Evolutionary conservation across 2,329 filamentous ascomycete species (phyloP), one percentile per base, ranked within the genome.

Genomic region (Didymella keratinophila): DNA sequence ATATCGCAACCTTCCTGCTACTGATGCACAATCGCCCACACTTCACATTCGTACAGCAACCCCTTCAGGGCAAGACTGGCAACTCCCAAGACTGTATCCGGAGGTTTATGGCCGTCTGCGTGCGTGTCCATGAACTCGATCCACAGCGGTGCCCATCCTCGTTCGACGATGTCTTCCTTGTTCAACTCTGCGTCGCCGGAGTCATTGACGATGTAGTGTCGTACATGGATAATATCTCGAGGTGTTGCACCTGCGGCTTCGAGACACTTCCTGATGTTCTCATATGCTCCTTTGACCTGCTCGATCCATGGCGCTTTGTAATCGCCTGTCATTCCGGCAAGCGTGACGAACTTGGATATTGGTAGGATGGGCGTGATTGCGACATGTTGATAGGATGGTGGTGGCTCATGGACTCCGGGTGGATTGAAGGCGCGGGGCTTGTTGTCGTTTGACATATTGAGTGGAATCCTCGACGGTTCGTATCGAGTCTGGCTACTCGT

Each of bases 1-100:
- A 12, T 8, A 2, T 14, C 14, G 8, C 8, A 6, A 25, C 14
- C 4, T 8, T 18, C 5, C 18, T 4, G 7, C 54, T 58, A 63
- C 11, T 37, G 30, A 51, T 68, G 57, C 14, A 74, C 58, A 42
- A 76, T 55, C 12, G 74, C 74, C 65, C 64, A 71, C 10, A 71
- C 73, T 55, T 77, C 74, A 41, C 69, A 67, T 54, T 77, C 74
- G 56, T 76, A 77, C 46, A 74, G 45, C 21, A 76, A 36, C 28
- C 66, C 64, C 36, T 67, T 67, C 59, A 65, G 66, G 27, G 74
- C 72, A 56, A 77, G 58, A 48, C 67, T 68, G 16, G 73, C 72
- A 45, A 77, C 74, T 0, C 74, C 74, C 4, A 77, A 32, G 7
- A 77, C 74, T 6, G 74, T 76, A 55, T 76, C 74, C n/a, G 74